Conservation (phyloP, 192 early-diverging fungal species). For the Rhizophagus prolifer region DNA sequence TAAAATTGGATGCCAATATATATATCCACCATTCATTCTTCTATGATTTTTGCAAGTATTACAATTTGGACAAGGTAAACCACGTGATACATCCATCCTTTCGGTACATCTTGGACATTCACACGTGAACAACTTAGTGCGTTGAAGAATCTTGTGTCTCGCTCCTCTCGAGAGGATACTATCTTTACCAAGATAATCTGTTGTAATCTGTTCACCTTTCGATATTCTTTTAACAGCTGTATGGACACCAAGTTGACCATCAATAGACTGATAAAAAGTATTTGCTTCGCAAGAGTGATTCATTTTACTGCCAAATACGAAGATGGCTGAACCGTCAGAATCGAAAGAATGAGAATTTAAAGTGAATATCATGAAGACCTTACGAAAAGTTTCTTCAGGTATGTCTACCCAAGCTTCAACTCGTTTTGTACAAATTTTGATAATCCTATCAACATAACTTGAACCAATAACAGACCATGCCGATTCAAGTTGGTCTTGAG, state of each 20-base stretch:
- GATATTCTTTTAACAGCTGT: background rate
- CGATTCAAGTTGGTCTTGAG: background rate
- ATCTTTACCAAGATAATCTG: slow-evolving; percentile 11
- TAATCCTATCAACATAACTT: background rate
- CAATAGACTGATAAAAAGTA: slow-evolving; percentile 10
- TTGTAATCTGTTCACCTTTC: slow-evolving; percentile 1
- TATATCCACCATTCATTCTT: slow-evolving; percentile 1
- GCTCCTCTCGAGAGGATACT: background rate
- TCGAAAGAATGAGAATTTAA: background rate
- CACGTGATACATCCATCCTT: background rate
- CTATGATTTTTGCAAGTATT: background rate
- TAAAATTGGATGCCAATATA: background rate
- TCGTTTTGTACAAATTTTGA: background rate
- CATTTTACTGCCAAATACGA: background rate
- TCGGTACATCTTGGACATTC: background rate
- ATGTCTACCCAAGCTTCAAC: background rate
- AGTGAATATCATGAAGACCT: background rate
- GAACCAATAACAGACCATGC: background rate
- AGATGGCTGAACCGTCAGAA: background rate
- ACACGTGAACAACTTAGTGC: background rate
- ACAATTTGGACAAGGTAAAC: slow-evolving; percentile 13
- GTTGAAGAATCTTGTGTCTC: background rate
- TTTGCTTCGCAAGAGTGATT: slow-evolving; percentile 14
- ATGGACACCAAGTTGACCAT: background rate
- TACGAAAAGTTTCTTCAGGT: background rate